Conservation (phyloP, 2,329 filamentous ascomycete species). For the Rhytidhysteron rufulum region DNA sequence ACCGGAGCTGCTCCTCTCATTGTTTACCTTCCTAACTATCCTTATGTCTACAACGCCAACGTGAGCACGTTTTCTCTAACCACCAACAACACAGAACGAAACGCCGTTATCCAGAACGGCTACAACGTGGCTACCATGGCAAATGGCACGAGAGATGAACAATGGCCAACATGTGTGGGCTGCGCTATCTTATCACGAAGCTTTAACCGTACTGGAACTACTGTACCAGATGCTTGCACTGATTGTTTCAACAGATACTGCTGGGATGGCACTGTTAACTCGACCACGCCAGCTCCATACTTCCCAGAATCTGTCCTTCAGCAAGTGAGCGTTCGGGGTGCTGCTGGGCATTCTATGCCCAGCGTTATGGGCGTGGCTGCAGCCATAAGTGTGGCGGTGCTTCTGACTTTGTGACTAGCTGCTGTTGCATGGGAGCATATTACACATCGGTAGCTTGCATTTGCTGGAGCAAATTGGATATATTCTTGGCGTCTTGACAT, state of each 20-base stretch:
- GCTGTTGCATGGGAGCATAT: constrained; percentile 19
- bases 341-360: constrained; percentile 19
- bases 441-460: too few relatives aligned
- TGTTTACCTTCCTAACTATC: constrained; percentile 84
- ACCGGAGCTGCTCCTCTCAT: constrained; percentile 62
- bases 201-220: constrained; percentile 65
- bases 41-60: constrained; percentile 75
- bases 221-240: constrained; percentile 67
- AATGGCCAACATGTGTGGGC: constrained; percentile 81
- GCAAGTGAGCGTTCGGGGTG: constrained; percentile 17
- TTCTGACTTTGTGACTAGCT: constrained; percentile 17
- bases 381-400: background rate
- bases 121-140: constrained; percentile 79
- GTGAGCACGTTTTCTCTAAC: constrained; percentile 68
- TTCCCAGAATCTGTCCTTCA: constrained; percentile 19
- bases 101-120: constrained; percentile 81
- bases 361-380: constrained; percentile 15
- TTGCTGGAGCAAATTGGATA: too few relatives aligned
- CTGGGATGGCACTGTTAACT: constrained; percentile 76
- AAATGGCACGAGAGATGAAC: constrained; percentile 67
- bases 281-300: constrained; percentile 25
- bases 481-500: too few relatives aligned
- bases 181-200: constrained; percentile 81
- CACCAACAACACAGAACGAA: constrained; percentile 64
- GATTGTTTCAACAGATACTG: constrained; percentile 80